Base-by-base conservation (phyloP, 139 green algal genomes). In the Pleodorina starrii region DNA sequence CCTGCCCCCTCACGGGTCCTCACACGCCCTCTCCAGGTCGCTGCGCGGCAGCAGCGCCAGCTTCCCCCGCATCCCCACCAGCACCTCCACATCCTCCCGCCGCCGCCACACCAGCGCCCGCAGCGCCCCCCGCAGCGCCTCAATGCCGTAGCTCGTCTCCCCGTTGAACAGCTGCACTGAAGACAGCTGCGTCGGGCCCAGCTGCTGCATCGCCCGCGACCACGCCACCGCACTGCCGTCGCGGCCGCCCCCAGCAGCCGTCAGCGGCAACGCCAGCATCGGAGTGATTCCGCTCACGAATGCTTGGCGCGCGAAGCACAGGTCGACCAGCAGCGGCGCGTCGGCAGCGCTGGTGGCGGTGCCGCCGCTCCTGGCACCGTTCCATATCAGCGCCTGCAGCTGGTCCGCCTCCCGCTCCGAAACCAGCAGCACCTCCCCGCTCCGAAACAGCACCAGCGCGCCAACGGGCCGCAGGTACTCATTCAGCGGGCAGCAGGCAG, bases 381-480 rank as follows among this genome's bases (percentile, higher is more conserved):
- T 59, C 78, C 80, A 69, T 23, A 63, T 29, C 14, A n/a, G n/a
- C 11, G 0, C 75, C 77, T 91, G 78, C 63, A 95, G 63, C 43
- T 43, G 91, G n/a, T 95, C 93, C 29, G 86, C 84, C 89, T 95
- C 93, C 0, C 92, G 79, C 79, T 95, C 93, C 75, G 93, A 94
- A 46, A 95, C 21, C 90, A 95, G 91, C 80, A 95, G 59, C 46
- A 92, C 79, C 35, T 84, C 74, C 0, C 32, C 43, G 60, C 35
- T 71, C 12, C 77, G 43, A 4, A 94, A 87, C 84, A 93, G 50
- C 73, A 95, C 86, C 78, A 94, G 21, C 23, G 76, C 42, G 10
- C 79, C 89, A 27, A 95, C 63, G 1, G 79, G 75, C 2, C 93
- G 88, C 29, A 94, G 72, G 87, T 94, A 94, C 42, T 92, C 81